Evolutionary conservation across 768 basidiomycete species (phyloP), one percentile per base, ranked within the genome.

Genomic region (Clavaria fumosa): DNA sequence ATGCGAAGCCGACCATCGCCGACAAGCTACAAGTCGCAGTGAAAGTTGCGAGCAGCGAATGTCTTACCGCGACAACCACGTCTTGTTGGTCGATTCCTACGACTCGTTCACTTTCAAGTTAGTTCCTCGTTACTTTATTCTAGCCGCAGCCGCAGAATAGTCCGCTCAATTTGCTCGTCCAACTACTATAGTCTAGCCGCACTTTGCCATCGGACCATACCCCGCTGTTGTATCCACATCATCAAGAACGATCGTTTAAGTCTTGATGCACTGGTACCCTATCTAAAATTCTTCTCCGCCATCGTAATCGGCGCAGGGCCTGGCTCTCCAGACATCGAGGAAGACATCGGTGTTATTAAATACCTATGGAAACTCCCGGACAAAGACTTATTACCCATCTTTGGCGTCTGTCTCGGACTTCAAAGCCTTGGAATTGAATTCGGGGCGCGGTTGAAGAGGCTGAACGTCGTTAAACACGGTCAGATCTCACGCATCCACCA

Each of bases 81-180:
- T 88, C 33, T 63, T 86, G 21, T 62, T 88, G 32, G 64, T 86
- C 21, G 84, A 85, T 52, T 86, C 83, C 0, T 84, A 86, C 46
- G 84, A 86, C 54, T 85, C 83, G 2, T 88, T 86, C 55, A 81
- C 84, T n/a, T 70, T 71, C 70, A 88, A 86, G 83, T 84, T 39
- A 41, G 78, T 64, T n/a, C 2, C 26, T 12, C 39, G 9, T 11
- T 12, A n/a, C 31, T 19, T 28, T 21, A 5, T 31, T 23, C 9
- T 17, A 4, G 14, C n/a, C n/a, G n/a, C n/a, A n/a, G n/a, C n/a
- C n/a, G n/a, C n/a, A n/a, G n/a, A n/a, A n/a, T n/a, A n/a, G n/a
- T n/a, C n/a, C n/a, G n/a, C n/a, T n/a, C n/a, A n/a, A n/a, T n/a
- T n/a, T n/a, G n/a, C n/a, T n/a, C n/a, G n/a, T n/a, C n/a, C n/a